Base-by-base conservation (phyloP, 106 monocot species). In the Dendrobium catenatum region DNA sequence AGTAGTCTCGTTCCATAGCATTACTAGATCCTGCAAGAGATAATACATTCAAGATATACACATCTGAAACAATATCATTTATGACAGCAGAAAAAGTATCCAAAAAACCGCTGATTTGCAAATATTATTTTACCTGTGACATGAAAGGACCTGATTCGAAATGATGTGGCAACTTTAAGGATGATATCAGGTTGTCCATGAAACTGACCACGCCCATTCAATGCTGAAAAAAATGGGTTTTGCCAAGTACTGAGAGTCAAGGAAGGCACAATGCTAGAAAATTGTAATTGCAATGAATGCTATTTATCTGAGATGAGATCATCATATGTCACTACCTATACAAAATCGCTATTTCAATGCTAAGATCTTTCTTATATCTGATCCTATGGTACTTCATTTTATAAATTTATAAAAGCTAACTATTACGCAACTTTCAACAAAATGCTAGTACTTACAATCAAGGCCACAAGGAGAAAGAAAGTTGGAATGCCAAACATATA, bases 41-140 rank as follows among this genome's bases (percentile, higher is more conserved):
- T 18, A 46, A 15, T 1, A 84, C 40, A 72, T 68, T 66, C 41
- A 26, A n/a, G 17, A 40, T 5, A 51, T 31, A 64, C 9, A 77
- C 66, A 15, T 20, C 48, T 44, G 26, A 37, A 68, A 22, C 24
- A 42, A 41, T 74, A 54, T 27, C 44, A 83, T 42, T 10, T 42
- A 55, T 15, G 42, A 66, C 19, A 37, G 54, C 66, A 72, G 42
- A 73, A 51, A 15, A 42, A 70, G 37, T 2, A 11, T 2, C 70
- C 1, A 22, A 70, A 37, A 70, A 10, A 37, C 37, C 4, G 24
- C 68, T 73, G 8, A 81, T 42, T 68, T 22, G 77, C 9, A 81
- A 83, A 70, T 33, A 15, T 37, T 70, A 70, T 15, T 68, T 56
- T 82, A 96, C 96, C 92, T 85, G 96, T 94, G 72, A 87, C 88